Evolutionary conservation across 805 yeast species (phyloP).

Genomic region (Pichia eremophila): DNA sequence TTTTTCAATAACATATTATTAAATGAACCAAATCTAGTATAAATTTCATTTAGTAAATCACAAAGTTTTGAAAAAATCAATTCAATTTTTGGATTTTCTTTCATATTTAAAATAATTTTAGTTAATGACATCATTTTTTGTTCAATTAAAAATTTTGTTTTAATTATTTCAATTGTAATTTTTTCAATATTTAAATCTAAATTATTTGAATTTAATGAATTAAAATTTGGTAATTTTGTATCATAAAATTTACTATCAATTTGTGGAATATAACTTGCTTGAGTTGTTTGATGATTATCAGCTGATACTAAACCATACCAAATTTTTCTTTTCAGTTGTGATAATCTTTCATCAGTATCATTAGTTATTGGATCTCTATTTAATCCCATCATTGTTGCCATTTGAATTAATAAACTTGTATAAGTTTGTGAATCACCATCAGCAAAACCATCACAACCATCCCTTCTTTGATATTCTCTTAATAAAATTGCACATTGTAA

Average conservation of each 20-base stretch:
- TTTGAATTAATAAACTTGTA: slow-evolving; percentile 48
- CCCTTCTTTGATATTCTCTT: slow-evolving; percentile 39
- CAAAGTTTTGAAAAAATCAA: slow-evolving; percentile 28
- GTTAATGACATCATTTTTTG: slow-evolving; percentile 27
- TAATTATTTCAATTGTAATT: slow-evolving; percentile 27
- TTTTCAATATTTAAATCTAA: slow-evolving; percentile 33
- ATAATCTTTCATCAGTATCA: slow-evolving; percentile 10
- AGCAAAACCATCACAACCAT: slow-evolving; percentile 44
- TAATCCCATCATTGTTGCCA: slow-evolving; percentile 61
- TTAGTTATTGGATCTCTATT: slow-evolving; percentile 1
- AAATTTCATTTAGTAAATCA: slow-evolving; percentile 29
- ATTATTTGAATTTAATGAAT: slow-evolving; percentile 25
- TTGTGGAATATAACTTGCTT: slow-evolving; percentile 39
- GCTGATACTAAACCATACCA: slow-evolving; percentile 43
- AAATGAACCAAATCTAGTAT: slow-evolving; percentile 23
- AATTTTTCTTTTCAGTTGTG: slow-evolving; percentile 44
- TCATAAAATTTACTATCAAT: slow-evolving; percentile 38
- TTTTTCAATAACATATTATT: slow-evolving; percentile 19
- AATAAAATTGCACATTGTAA: slow-evolving; percentile 45
- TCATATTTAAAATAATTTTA: slow-evolving; percentile 31
- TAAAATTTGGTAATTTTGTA: slow-evolving; percentile 38
- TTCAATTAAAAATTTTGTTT: slow-evolving; percentile 24
- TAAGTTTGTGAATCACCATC: slow-evolving; percentile 51
- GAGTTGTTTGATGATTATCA: slow-evolving; percentile 37
- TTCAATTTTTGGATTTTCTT: slow-evolving; percentile 28